Evolutionary conservation across 164 flowering plant genomes (phyloP).

Genomic region (Warburgia ugandensis): DNA sequence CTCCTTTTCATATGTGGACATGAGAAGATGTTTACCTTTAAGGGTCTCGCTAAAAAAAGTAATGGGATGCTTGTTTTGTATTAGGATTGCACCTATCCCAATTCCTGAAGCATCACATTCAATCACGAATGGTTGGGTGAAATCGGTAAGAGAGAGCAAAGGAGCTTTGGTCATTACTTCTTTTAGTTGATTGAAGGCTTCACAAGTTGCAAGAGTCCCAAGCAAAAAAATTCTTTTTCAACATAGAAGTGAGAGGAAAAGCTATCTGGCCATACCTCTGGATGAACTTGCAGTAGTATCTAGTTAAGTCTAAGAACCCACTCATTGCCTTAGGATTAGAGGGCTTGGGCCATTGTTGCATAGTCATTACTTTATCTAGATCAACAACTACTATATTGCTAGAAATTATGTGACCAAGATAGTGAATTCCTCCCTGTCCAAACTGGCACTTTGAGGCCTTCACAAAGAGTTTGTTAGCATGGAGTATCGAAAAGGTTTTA

Average conservation of each 20-base stretch:
- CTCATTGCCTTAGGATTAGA: no score
- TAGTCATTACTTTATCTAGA: not conserved
- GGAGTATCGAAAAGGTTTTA: not conserved
- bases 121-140: not conserved
- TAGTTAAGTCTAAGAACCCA: no score
- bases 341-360: no score
- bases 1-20: slow-evolving; percentile 1
- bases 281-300: no score
- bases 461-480: not conserved
- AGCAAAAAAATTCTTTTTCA: no score
- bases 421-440: not conserved
- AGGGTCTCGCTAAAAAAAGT: not conserved
- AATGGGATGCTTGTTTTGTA: not conserved
- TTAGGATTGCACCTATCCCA: not conserved
- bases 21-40: not conserved
- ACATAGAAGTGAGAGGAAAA: no score
- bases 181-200: not conserved
- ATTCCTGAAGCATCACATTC: slow-evolving; percentile 1
- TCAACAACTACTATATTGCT: not conserved
- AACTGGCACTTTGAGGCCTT: not conserved
- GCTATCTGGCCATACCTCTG: no score
- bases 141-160: no score
- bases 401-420: not conserved
- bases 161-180: not conserved
- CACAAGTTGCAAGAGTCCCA: not conserved